Evolutionary conservation across 768 basidiomycete genomes (phyloP).

Genomic region (Tylopilus balloui): DNA sequence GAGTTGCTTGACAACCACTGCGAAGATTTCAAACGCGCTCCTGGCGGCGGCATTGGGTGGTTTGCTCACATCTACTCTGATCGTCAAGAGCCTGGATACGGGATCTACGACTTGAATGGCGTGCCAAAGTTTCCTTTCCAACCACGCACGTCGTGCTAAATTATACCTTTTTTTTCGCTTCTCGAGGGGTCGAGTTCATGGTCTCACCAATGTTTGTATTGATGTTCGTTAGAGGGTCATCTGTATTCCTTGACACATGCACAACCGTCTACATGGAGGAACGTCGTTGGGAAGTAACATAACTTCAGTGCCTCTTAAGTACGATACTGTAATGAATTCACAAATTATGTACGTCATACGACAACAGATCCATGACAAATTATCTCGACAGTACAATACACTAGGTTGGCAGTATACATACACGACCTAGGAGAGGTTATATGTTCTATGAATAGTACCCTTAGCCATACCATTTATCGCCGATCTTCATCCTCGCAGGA

Average conservation of each 20-base stretch:
- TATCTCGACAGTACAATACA: slow-evolving; percentile 19
- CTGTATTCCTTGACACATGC: slow-evolving; percentile 6
- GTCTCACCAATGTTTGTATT: not conserved
- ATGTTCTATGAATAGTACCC: not conserved
- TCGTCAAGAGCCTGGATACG: slow-evolving; percentile 61
- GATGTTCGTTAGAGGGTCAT: not conserved
- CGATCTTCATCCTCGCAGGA: slow-evolving; percentile 50
- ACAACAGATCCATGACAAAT: slow-evolving; percentile 1
- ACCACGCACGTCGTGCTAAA: slow-evolving; percentile 58
- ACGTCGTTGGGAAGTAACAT: not conserved
- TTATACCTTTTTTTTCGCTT: not conserved
- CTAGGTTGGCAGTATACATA: not conserved
- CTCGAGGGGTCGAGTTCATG: too few species aligned
- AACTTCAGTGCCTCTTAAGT: too few species aligned
- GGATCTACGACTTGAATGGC: slow-evolving; percentile 51
- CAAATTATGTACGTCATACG: not conserved
- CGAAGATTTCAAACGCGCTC: slow-evolving; percentile 51
- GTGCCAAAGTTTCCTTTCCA: slow-evolving; percentile 57
- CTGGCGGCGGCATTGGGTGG: slow-evolving; percentile 70
- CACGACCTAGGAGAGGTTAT: slow-evolving; percentile 3
- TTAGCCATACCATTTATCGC: slow-evolving; percentile 71
- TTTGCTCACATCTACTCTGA: slow-evolving; percentile 80
- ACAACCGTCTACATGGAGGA: too few species aligned
- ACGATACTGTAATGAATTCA: not conserved
- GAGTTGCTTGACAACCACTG: slow-evolving; percentile 61